These are phyloP conservation scores for Linaria vulgaris DNA, from an alignment of 257 asterid genomes.

Conservation along the genomic window DNA sequence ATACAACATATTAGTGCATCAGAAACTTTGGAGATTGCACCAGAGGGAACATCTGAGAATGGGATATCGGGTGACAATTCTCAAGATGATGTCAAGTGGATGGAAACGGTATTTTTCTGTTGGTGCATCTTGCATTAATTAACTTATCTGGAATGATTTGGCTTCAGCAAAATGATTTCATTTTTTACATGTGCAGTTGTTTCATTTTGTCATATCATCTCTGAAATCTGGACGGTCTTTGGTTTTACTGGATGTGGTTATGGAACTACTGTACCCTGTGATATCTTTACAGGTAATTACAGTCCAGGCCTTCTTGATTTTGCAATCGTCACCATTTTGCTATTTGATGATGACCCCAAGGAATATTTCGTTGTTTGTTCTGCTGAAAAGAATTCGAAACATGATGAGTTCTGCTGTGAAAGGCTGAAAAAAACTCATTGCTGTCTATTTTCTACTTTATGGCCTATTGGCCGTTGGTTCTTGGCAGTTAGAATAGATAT, in stretches of 20 bases:
- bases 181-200: conserved; percentile 57
- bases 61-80: conserved; percentile 56
- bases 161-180: conserved; percentile 21
- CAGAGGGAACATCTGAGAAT: conserved; percentile 41
- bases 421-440: neutral
- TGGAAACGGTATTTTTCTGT: conserved; percentile 85
- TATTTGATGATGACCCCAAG: conserved; percentile 20
- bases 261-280: conserved; percentile 85
- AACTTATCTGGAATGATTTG: conserved; percentile 16
- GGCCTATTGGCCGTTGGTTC: neutral
- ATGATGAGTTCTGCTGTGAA: conserved; percentile 1
- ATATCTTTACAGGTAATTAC: conserved; percentile 79
- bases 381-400: conserved; percentile 11
- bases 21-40: conserved; percentile 47
- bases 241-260: conserved; percentile 81
- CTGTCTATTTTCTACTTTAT: neutral
- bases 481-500: conserved; percentile 14
- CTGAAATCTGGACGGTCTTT: conserved; percentile 98
- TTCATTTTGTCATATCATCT: conserved; percentile 87
- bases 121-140: conserved; percentile 19
- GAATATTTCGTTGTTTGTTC: conserved; percentile 12
- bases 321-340: conserved; percentile 6
- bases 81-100: conserved; percentile 89
- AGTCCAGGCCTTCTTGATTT: conserved; percentile 15
- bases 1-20: conserved; percentile 66